A percentile compares a stretch with the other conserved stretches of the same genome.
Evolutionary conservation across 306 rosid genomes (phyloP).

Genomic region (Arachis hypogaea): DNA sequence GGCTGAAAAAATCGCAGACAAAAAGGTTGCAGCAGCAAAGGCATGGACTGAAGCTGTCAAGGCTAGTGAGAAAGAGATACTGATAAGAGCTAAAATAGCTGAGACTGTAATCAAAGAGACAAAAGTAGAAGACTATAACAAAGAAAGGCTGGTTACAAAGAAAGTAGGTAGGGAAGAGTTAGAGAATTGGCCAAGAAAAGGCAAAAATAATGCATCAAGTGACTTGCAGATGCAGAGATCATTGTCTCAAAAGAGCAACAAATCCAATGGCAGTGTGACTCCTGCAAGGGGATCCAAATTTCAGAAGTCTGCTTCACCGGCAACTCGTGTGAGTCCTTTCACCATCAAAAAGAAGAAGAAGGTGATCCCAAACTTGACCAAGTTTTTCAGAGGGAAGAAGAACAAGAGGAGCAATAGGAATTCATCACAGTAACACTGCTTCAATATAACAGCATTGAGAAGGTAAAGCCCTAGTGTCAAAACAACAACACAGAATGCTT

Average conservation of each 20-base stretch:
- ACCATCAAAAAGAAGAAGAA: conserved; percentile 65
- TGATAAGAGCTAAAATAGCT: conserved; percentile 55
- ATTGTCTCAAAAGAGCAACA: conserved; percentile 50
- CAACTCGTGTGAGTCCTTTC: conserved; percentile 56
- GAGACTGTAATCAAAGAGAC: conserved; percentile 61
- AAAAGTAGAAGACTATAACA: conserved; percentile 45
- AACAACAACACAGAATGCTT: conserved; percentile 4
- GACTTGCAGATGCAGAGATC: conserved; percentile 43
- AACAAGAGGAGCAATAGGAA: background rate
- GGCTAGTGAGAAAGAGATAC: conserved; percentile 88
- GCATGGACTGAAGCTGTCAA: conserved; percentile 90
- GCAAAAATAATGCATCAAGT: conserved; percentile 47
- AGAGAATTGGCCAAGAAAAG: conserved; percentile 50
- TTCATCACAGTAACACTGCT: background rate
- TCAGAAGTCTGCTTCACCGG: conserved; percentile 65
- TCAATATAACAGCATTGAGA: conserved; percentile 26
- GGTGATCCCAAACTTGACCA: conserved; percentile 70
- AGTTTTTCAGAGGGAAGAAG: conserved; percentile 60
- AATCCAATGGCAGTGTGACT: conserved; percentile 47
- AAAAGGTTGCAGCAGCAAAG: conserved; percentile 77
- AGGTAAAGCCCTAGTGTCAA: conserved; percentile 20
- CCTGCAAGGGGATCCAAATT: conserved; percentile 52
- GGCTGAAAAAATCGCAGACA: conserved; percentile 78
- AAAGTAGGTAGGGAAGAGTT: conserved; percentile 51
- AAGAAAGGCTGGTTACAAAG: conserved; percentile 46